Base-by-base conservation (phyloP, 257 asterid species). In the Solanum clarkiae region DNA sequence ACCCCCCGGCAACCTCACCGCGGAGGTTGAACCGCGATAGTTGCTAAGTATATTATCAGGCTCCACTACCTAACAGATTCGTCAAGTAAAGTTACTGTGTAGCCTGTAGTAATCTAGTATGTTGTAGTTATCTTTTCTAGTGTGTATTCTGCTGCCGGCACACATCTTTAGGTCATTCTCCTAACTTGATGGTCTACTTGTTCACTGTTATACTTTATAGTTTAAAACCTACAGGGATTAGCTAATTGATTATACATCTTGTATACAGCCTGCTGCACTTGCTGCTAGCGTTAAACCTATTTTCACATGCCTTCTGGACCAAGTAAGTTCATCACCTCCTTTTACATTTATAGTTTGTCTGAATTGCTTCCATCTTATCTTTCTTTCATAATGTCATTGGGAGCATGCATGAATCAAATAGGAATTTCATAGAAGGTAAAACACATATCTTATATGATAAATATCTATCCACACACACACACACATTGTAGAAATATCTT, bases 221-320 rank as follows among this genome's bases (percentile, higher is more conserved):
- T 26, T 15, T 51, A 42, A 77, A 4, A 79, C 47, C 17, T 53
- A 79, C 26, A 16, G 57, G 65, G 82, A 86, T 16, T 11, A 40
- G 84, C 81, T 87, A 55, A 69, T 75, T 88, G 70, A 83, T 71
- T 84, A 51, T 56, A 83, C 20, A 72, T 80, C 84, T 83, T 6
- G 87, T 85, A 45, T 89, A 88, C 97, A 97, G 99, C 98, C 99
- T 89, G 95, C 94, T 44, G 69, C 94, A 29, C 94, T 95, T 89
- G 98, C 98, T 81, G 93, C 97, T 83, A 90, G 93, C 84, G 95
- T 93, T 26, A 92, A 95, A 90, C 94, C 94, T 85, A 93, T 93
- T 90, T 97, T 97, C 88, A 94, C 98, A 15, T 92, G 97, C 91
- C 99, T 97, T 70, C 88, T 95, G 86, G 98, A 95, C 90, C 99